phyloP scores from a whole-genome alignment of 2,329 filamentous ascomycete species.

The Ceratocystis smalleyi region DNA sequence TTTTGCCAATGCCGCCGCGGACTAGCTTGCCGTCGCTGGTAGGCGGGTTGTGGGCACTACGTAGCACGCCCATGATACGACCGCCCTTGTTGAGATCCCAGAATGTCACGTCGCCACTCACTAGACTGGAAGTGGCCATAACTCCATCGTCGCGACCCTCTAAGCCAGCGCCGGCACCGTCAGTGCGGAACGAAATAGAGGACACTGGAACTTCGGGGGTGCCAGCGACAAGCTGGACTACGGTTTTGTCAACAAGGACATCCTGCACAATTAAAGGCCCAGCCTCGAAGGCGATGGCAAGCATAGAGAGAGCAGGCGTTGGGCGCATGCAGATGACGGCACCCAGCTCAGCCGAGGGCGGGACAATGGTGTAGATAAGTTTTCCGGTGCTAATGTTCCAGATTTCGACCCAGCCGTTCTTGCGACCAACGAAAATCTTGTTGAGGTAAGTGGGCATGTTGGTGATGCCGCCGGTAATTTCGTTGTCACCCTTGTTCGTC shows the following conservation, averaged over 20 bases:
- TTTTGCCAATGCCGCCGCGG: slow-evolving; percentile 64
- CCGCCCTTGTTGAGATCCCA: slow-evolving; percentile 92
- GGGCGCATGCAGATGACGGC: slow-evolving; percentile 77
- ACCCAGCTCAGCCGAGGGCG: slow-evolving; percentile 55
- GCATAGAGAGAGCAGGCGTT: slow-evolving; percentile 64
- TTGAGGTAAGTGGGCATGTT: slow-evolving; percentile 93
- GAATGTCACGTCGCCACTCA: slow-evolving; percentile 77
- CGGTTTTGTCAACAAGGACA: slow-evolving; percentile 57
- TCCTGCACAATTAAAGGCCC: slow-evolving; percentile 71
- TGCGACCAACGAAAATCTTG: slow-evolving; percentile 80
- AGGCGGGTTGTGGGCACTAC: slow-evolving; percentile 74
- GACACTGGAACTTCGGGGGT: slow-evolving; percentile 52
- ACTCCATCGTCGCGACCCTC: slow-evolving; percentile 76
- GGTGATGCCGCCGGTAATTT: slow-evolving; percentile 63
- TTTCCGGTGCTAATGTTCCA: slow-evolving; percentile 94
- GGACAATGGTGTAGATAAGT: slow-evolving; percentile 76
- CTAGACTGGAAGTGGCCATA: slow-evolving; percentile 74
- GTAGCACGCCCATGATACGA: slow-evolving; percentile 68
- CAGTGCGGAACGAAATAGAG: slow-evolving; percentile 78
- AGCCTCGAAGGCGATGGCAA: slow-evolving; percentile 74
- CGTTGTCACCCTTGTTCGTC: slow-evolving; percentile 41
- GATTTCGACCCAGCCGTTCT: slow-evolving; percentile 82
- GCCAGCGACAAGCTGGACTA: slow-evolving; percentile 54
- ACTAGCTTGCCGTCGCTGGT: slow-evolving; percentile 38
- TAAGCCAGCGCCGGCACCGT: slow-evolving; percentile 73